These are phyloP conservation scores for Aspergillus caelatus DNA, from an alignment of 2,329 filamentous ascomycete genomes.

Conservation along the genomic window DNA sequence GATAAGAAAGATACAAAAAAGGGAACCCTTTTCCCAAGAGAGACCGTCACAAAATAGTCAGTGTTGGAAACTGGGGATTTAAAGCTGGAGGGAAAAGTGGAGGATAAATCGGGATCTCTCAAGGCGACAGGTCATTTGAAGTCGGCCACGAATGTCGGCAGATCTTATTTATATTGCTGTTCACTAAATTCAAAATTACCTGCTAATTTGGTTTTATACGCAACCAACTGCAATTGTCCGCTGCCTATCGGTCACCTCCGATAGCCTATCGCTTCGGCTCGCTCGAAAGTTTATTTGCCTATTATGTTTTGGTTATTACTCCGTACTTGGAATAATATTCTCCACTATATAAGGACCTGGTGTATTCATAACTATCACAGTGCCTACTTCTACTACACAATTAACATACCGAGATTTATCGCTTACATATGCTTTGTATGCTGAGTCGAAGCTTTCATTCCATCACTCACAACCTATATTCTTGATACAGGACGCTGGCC, in stretches of 20 bases:
- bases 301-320: neutral
- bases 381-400: no score
- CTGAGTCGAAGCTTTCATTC: neutral
- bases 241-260: conserved; percentile 21
- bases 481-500: neutral
- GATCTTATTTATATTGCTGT: conserved; percentile 4
- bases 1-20: neutral
- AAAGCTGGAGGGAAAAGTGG: conserved; percentile 7
- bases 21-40: neutral
- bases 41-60: neutral
- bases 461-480: neutral
- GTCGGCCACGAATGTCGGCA: conserved; percentile 12
- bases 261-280: conserved; percentile 10
- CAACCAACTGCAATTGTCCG: neutral
- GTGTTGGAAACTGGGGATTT: neutral
- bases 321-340: neutral
- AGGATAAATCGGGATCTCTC: conserved; percentile 1
- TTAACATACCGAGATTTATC: no score
- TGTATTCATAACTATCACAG: neutral
- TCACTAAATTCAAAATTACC: neutral
- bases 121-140: neutral
- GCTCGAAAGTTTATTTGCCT: neutral
- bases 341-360: neutral
- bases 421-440: neutral
- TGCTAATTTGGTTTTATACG: neutral